Conservation (phyloP, 345 rosid genomes). For the Populus davidiana region DNA sequence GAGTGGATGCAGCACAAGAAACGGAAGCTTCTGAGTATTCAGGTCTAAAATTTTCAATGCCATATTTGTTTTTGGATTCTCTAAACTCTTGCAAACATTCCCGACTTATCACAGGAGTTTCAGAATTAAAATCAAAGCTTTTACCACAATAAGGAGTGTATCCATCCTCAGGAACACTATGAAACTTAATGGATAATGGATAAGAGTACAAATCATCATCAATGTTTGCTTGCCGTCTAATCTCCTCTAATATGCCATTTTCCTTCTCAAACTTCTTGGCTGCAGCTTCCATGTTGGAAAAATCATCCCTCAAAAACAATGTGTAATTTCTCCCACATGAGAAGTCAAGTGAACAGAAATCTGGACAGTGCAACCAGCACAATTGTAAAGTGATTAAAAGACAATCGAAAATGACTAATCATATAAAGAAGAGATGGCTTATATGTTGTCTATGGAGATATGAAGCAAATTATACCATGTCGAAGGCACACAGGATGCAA, state of each 20-base stretch:
- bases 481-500: slow-evolving; percentile 73
- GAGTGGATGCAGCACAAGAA: slow-evolving; percentile 49
- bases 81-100: slow-evolving; percentile 18
- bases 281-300: slow-evolving; percentile 72
- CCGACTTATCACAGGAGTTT: slow-evolving; percentile 6
- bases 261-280: slow-evolving; percentile 78
- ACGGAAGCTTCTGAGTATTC: slow-evolving; percentile 28
- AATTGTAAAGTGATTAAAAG: slow-evolving; percentile 7
- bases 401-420: slow-evolving; percentile 1
- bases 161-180: slow-evolving; percentile 42
- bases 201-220: slow-evolving; percentile 52
- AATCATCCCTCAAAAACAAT: slow-evolving; percentile 74
- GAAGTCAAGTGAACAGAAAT: slow-evolving; percentile 51
- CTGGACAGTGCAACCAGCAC: slow-evolving; percentile 36
- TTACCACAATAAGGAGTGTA: slow-evolving; percentile 71
- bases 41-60: slow-evolving; percentile 16
- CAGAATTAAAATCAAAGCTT: slow-evolving; percentile 31
- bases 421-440: background rate
- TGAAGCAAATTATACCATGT: slow-evolving; percentile 55
- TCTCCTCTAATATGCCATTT: slow-evolving; percentile 38
- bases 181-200: slow-evolving; percentile 42
- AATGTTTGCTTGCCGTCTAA: slow-evolving; percentile 29
- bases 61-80: slow-evolving; percentile 19
- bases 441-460: background rate
- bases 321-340: slow-evolving; percentile 64